Evolutionary conservation across 345 rosid genomes (phyloP).

Genomic region (Bruguiera parviflora): DNA sequence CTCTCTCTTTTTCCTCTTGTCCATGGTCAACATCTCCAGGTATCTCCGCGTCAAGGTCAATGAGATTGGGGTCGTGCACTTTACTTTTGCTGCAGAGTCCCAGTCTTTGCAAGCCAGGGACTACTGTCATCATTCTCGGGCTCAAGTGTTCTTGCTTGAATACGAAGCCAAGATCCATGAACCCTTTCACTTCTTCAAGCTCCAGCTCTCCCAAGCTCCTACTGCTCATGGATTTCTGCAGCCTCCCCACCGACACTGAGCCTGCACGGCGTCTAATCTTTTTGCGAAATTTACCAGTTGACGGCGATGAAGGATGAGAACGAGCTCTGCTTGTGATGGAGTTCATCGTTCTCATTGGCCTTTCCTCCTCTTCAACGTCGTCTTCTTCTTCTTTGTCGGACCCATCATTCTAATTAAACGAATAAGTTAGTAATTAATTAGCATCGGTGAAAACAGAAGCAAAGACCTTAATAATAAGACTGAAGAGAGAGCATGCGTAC

Average conservation of each 20-base stretch:
- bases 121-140: conserved; percentile 42
- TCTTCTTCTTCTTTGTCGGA: conserved; percentile 8
- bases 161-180: conserved; percentile 60
- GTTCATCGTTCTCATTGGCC: conserved; percentile 33
- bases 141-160: conserved; percentile 47
- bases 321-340: conserved; percentile 19
- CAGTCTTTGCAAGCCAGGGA: conserved; percentile 59
- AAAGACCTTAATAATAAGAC: neutral
- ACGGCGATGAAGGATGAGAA: conserved; percentile 40
- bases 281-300: conserved; percentile 16
- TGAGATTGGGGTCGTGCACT: neutral
- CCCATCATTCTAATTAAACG: conserved; percentile 17
- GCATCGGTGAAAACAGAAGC: neutral
- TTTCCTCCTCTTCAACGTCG: conserved; percentile 8
- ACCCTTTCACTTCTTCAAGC: conserved; percentile 68
- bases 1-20: conserved; percentile 21
- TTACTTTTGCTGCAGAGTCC: conserved; percentile 7
- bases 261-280: conserved; percentile 8
- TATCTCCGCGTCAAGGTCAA: neutral
- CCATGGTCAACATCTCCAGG: conserved; percentile 3
- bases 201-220: conserved; percentile 49
- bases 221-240: conserved; percentile 39
- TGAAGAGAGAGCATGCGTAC: neutral
- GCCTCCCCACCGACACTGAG: neutral
- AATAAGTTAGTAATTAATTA: neutral